Base-by-base conservation (phyloP, 345 rosid genomes). In the Eucalyptus dawsonii region DNA sequence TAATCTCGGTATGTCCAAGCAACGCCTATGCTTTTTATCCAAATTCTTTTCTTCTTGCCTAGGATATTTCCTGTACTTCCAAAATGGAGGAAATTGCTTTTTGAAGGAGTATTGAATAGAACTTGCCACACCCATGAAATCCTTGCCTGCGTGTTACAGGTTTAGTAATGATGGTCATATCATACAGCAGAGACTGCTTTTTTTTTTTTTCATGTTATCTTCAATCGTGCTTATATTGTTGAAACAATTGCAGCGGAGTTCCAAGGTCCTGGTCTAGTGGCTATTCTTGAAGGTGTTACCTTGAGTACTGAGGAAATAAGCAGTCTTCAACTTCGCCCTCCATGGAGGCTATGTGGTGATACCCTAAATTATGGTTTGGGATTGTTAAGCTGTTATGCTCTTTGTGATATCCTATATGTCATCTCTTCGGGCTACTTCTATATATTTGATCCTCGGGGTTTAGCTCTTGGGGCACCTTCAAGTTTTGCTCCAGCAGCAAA, bases 191-290 rank as follows among this genome's bases (percentile, higher is more conserved):
- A 40, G 85, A 76, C 85, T 86, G 72, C 25, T 90, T 47, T 53
- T 56, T 56, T 88, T 89, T 50, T 80, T 53, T 65, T 45, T 89
- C 88, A 31, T 81, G 53, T 65, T 87, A 21, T 80, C 88, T 88
- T 91, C 40, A 88, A 58, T 89, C 6, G 47, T 90, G 86, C 80
- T 89, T 86, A 87, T 62, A 54, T 88, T 86, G 51, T 90, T 87
- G 86, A 90, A 54, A 87, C 50, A 31, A 40, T 80, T 90, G 67
- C 94, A 97, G 99, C 97, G 92, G 97, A 96, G 91, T 97, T 95
- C 92, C 99, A 97, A 93, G 99, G 99, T 54, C 98, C 99, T 89
- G 99, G 97, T 90, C 85, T 97, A 87, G 93, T 97, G 86, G 99
- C 95, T 87, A 91, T 97, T 91, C 92, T 97, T 80, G 99, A 97